These are phyloP conservation scores for Polysphondylium violaceum DNA, from an alignment of 78 protist species.

Conservation along the genomic window DNA sequence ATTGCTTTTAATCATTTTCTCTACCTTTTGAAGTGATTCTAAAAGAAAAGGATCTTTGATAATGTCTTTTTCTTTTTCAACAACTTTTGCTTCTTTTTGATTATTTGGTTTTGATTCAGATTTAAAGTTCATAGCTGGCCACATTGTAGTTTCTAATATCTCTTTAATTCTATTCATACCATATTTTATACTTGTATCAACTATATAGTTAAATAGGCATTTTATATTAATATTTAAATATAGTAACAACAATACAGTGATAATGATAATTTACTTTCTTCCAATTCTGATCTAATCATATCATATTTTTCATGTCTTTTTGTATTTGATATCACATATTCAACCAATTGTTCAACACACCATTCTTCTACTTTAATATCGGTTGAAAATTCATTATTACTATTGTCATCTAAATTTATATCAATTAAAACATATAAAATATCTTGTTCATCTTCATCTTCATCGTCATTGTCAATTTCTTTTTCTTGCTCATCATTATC, in stretches of 20 bases:
- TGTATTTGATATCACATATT: constrained; percentile 9
- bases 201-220: background rate
- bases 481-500: background rate
- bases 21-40: too few species aligned
- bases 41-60: too few species aligned
- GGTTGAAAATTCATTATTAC: background rate
- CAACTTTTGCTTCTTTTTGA: background rate
- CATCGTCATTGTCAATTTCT: background rate
- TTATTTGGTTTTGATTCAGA: background rate
- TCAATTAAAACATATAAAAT: constrained; percentile 16
- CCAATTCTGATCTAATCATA: constrained; percentile 4
- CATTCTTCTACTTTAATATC: constrained; percentile 46
- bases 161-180: constrained; percentile 51
- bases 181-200: constrained; percentile 54
- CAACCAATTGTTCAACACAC: constrained; percentile 41
- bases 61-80: too few species aligned
- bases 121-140: constrained; percentile 23
- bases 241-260: background rate
- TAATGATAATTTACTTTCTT: background rate
- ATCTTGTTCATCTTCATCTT: constrained; percentile 6
- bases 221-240: background rate
- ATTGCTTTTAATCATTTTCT: too few species aligned
- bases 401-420: constrained; percentile 1
- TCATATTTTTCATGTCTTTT: constrained; percentile 31
- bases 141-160: constrained; percentile 53